These are phyloP conservation scores for Poa pratensis DNA, from an alignment of 176 grass and related monocot genomes.

Conservation along the genomic window DNA sequence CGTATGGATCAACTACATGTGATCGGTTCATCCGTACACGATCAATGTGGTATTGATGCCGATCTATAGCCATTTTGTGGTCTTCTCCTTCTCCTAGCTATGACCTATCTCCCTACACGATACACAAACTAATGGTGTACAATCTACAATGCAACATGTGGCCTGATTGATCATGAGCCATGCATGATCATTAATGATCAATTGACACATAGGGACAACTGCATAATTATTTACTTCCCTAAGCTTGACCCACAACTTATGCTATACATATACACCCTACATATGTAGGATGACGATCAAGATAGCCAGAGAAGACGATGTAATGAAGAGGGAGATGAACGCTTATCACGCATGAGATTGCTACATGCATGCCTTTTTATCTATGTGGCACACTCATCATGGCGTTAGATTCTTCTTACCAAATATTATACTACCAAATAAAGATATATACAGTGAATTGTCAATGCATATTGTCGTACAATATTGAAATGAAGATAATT, in stretches of 20 bases:
- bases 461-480: too few species aligned
- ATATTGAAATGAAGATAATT: neutral
- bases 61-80: neutral
- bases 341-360: slow-evolving; percentile 26
- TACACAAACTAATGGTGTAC: neutral
- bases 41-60: neutral
- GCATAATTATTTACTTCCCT: slow-evolving; percentile 23
- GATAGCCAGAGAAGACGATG: neutral
- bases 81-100: neutral
- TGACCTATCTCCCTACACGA: neutral
- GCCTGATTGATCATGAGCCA: neutral
- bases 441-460: neutral
- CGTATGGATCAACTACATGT: neutral
- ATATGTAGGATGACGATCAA: slow-evolving; percentile 12
- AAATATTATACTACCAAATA: neutral
- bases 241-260: slow-evolving; percentile 32
- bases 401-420: neutral
- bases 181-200: slow-evolving; percentile 36
- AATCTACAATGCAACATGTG: slow-evolving; percentile 4
- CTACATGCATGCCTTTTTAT: neutral
- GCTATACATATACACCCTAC: neutral
- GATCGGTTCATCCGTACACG: neutral
- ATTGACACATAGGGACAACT: neutral
- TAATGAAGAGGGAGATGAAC: slow-evolving; percentile 6
- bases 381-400: neutral